Evolutionary conservation across 2,329 filamentous ascomycete genomes (phyloP).

Genomic region (Pseudopyrenochaeta lycopersici): DNA sequence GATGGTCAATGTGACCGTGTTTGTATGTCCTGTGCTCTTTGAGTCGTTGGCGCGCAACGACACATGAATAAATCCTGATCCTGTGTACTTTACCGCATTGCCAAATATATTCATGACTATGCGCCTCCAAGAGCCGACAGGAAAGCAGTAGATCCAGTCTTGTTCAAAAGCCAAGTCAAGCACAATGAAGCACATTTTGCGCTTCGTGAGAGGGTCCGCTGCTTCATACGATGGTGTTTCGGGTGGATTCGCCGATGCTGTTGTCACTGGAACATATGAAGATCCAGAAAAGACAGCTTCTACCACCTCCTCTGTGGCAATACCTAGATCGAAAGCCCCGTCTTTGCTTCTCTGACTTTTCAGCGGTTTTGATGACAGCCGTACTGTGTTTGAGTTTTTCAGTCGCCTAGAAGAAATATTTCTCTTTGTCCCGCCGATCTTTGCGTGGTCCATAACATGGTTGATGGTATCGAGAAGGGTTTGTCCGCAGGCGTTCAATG

Average conservation of each 20-base stretch:
- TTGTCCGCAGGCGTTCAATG: conserved; percentile 52
- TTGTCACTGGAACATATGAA: conserved; percentile 27
- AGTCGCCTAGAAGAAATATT: conserved; percentile 48
- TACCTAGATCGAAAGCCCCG: conserved; percentile 28
- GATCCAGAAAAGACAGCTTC: conserved; percentile 47
- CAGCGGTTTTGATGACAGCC: conserved; percentile 38
- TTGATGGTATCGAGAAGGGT: conserved; percentile 59
- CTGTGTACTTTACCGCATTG: conserved; percentile 49
- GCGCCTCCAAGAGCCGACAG: conserved; percentile 47
- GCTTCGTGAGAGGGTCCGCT: conserved; percentile 1
- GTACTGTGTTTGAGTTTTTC: conserved; percentile 39
- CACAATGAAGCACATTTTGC: conserved; percentile 36
- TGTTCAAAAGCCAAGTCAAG: conserved; percentile 33
- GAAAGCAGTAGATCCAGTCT: conserved; percentile 55
- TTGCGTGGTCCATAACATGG: conserved; percentile 42
- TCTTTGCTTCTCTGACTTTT: conserved; percentile 31
- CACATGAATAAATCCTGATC: conserved; percentile 39
- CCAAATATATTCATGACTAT: conserved; percentile 51
- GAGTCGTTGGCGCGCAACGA: conserved; percentile 25
- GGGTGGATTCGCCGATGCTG: conserved; percentile 11
- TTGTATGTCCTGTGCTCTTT: conserved; percentile 7
- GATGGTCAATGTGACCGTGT: conserved; percentile 45
- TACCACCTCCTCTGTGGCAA: conserved; percentile 33
- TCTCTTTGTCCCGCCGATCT: conserved; percentile 39
- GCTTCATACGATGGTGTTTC: conserved; percentile 8